A percentile compares a stretch with the other conserved stretches of the same genome.
Conservation (phyloP, 208 protist genomes). For the Leishmania amazonensis region DNA sequence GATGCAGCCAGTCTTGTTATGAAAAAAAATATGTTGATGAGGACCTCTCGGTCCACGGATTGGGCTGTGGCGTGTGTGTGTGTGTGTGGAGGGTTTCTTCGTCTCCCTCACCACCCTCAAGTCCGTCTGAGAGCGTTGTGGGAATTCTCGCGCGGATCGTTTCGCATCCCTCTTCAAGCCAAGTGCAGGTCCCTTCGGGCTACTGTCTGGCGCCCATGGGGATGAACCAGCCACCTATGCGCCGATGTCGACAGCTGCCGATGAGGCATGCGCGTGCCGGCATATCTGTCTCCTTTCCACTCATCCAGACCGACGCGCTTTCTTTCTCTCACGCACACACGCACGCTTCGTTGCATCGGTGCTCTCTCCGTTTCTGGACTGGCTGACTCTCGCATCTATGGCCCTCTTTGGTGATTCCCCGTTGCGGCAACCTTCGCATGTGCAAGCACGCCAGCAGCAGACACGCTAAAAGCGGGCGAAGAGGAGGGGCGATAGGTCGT, state of each 20-base stretch:
- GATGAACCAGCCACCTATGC: background rate
- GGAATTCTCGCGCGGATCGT: background rate
- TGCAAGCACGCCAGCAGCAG: background rate
- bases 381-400: background rate
- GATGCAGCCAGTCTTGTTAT: background rate
- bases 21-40: background rate
- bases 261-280: background rate
- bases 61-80: background rate
- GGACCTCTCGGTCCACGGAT: background rate
- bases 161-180: background rate
- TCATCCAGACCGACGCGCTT: background rate
- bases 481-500: background rate
- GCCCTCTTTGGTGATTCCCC: background rate
- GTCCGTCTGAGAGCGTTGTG: background rate
- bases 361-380: background rate
- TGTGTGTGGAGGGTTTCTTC: background rate
- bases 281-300: background rate
- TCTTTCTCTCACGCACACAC: background rate
- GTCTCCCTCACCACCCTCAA: background rate
- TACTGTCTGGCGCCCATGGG: background rate
- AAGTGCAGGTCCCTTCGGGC: background rate
- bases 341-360: background rate
- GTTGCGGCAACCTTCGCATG: background rate
- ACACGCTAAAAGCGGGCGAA: background rate
- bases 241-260: background rate